These are phyloP conservation scores for Xylariaceae sp. DNA, from an alignment of 2,329 filamentous ascomycete species.

Conservation along the genomic window DNA sequence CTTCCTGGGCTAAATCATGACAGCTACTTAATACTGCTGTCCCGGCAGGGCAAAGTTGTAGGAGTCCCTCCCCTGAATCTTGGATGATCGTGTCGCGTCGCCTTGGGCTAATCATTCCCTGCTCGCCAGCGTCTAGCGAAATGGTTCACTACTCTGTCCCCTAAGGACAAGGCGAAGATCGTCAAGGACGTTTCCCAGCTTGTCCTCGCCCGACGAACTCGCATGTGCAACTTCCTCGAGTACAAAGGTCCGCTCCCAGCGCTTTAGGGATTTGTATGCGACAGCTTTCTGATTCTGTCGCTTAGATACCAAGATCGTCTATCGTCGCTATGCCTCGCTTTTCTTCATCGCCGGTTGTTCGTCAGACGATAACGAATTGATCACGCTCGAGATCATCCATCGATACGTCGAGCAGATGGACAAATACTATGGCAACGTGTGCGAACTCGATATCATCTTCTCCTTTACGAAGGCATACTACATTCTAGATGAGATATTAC, in stretches of 20 bases:
- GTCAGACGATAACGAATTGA: constrained; percentile 96
- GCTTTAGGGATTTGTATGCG: not conserved
- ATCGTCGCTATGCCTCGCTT: constrained; percentile 94
- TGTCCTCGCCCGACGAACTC: constrained; percentile 87
- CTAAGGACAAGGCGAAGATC: constrained; percentile 98
- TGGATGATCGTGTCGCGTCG: constrained; percentile 26
- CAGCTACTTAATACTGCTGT: constrained; percentile 96
- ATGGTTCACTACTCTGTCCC: constrained; percentile 97
- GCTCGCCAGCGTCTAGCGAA: constrained; percentile 80
- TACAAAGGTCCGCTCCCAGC: constrained; percentile 71
- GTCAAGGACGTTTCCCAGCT: constrained; percentile 99
- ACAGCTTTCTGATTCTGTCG: constrained; percentile 16
- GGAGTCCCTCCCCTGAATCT: constrained; percentile 41
- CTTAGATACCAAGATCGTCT: constrained; percentile 94
- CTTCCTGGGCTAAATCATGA: constrained; percentile 23
- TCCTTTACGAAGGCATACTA: constrained; percentile 99
- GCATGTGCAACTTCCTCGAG: constrained; percentile 99
- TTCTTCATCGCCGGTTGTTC: constrained; percentile 99
- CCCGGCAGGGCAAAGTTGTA: constrained; percentile 98
- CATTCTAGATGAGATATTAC: constrained; percentile 90
- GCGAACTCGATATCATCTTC: constrained; percentile 99
- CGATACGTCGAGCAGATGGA: constrained; percentile 99
- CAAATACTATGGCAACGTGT: constrained; percentile 99
- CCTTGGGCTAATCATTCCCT: constrained; percentile 15
- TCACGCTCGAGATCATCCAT: constrained; percentile 97